Evolutionary conservation across 805 yeast species (phyloP).

Genomic region (Metschnikowia baotianmanensis): DNA sequence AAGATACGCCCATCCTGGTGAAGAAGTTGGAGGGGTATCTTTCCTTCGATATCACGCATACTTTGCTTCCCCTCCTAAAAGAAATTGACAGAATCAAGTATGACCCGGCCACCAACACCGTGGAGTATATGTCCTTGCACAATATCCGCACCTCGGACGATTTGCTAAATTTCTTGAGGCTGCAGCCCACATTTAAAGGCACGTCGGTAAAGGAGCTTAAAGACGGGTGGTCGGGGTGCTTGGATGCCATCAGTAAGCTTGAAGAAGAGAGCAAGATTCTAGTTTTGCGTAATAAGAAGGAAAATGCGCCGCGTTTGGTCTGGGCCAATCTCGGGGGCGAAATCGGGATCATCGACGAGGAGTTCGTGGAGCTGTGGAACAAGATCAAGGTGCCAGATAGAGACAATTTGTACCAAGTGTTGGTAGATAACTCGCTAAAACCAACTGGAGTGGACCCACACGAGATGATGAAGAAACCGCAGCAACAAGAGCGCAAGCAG

Average conservation of each 20-base stretch:
- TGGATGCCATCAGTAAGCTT: slow-evolving; percentile 70
- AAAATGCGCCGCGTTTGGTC: slow-evolving; percentile 84
- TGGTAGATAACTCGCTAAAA: slow-evolving; percentile 88
- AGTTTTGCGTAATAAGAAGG: slow-evolving; percentile 89
- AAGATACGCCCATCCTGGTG: slow-evolving; percentile 68
- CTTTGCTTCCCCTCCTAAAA: slow-evolving; percentile 66
- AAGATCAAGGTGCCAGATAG: slow-evolving; percentile 77
- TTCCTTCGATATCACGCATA: slow-evolving; percentile 57
- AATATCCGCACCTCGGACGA: slow-evolving; percentile 82
- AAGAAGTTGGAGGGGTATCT: slow-evolving; percentile 66
- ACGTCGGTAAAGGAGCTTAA: slow-evolving; percentile 73
- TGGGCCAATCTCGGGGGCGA: slow-evolving; percentile 88
- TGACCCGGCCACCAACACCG: slow-evolving; percentile 57
- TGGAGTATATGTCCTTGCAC: slow-evolving; percentile 86
- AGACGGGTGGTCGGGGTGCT: slow-evolving; percentile 95
- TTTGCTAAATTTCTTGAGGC: slow-evolving; percentile 65
- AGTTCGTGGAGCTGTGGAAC: slow-evolving; percentile 81
- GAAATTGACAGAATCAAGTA: slow-evolving; percentile 76
- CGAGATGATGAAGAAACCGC: slow-evolving; percentile 66
- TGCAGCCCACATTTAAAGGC: slow-evolving; percentile 87
- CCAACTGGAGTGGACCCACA: slow-evolving; percentile 99
- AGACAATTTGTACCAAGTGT: slow-evolving; percentile 73
- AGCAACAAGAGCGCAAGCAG: slow-evolving; percentile 65
- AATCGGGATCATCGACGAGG: slow-evolving; percentile 68
- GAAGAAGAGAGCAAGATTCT: slow-evolving; percentile 76